phyloP scores from a whole-genome alignment of 1,139 yeast species.

The Trichomonascaceae sp. region DNA sequence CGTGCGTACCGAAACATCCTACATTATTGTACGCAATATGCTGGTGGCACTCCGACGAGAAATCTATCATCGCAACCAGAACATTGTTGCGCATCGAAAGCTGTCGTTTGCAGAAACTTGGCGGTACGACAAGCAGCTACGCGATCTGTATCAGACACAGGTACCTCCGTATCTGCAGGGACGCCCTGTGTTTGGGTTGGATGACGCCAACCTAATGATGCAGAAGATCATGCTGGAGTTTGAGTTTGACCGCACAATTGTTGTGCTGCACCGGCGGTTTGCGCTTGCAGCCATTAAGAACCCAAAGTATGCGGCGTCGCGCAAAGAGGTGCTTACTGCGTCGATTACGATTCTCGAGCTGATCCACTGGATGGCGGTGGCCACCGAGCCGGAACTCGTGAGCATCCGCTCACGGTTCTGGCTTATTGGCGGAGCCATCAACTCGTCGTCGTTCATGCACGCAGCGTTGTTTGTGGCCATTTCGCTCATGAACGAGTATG shows the following conservation, averaged over 20 bases:
- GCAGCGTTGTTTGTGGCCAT: conserved; percentile 14
- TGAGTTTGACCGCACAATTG: conserved; percentile 19
- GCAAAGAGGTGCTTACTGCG: conserved; percentile 19
- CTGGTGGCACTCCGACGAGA: conserved; percentile 10
- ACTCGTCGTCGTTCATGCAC: conserved; percentile 13
- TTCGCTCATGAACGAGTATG: conserved; percentile 12
- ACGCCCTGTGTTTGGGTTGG: conserved; percentile 11
- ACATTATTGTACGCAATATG: conserved; percentile 12
- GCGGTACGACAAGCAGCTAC: conserved; percentile 15
- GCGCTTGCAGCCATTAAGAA: conserved; percentile 12
- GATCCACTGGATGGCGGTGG: conserved; percentile 19
- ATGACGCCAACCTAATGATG: conserved; percentile 16
- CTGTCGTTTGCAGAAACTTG: conserved; percentile 13
- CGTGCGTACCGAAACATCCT: conserved; percentile 15
- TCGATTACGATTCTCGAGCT: conserved; percentile 18
- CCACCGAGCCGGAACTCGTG: conserved; percentile 8
- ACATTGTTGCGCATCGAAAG: conserved; percentile 9
- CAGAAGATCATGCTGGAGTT: conserved; percentile 22
- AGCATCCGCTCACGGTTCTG: conserved; percentile 13
- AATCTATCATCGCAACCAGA: conserved; percentile 8
- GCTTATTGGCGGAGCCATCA: conserved; percentile 11
- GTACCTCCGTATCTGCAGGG: conserved; percentile 12
- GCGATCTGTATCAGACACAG: conserved; percentile 13
- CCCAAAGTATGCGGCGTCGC: conserved; percentile 12
- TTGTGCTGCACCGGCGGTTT: conserved; percentile 22